Evolutionary conservation across 2,329 filamentous ascomycete species (phyloP).

Genomic region (Aspergillus novoparasiticus): DNA sequence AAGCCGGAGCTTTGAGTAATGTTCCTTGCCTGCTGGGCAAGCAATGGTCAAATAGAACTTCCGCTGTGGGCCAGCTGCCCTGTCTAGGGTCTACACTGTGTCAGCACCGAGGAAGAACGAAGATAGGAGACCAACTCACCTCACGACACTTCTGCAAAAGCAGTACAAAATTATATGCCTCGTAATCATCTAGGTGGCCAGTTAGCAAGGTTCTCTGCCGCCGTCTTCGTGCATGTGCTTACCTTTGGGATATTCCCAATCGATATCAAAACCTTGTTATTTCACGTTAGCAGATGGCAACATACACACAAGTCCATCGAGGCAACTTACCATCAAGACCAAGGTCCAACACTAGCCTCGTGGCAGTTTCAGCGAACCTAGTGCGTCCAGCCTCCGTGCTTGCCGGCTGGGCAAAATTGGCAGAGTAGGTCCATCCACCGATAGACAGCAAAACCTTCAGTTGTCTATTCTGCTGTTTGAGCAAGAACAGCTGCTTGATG

Average conservation of each 20-base stretch:
- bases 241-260: slow-evolving; percentile 52
- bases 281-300: neutral
- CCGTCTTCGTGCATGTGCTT: slow-evolving; percentile 1
- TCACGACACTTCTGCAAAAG: slow-evolving; percentile 47
- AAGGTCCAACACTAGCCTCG: slow-evolving; percentile 74
- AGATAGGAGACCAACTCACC: slow-evolving; percentile 25
- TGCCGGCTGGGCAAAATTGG: slow-evolving; percentile 73
- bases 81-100: slow-evolving; percentile 35
- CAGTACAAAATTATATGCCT: slow-evolving; percentile 47
- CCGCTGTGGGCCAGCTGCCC: slow-evolving; percentile 41
- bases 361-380: slow-evolving; percentile 70
- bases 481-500: slow-evolving; percentile 73
- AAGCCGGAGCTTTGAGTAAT: slow-evolving; percentile 47
- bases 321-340: slow-evolving; percentile 63
- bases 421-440: slow-evolving; percentile 77
- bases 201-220: slow-evolving; percentile 14
- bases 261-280: slow-evolving; percentile 45
- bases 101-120: slow-evolving; percentile 10
- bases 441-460: slow-evolving; percentile 81
- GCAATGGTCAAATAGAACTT: slow-evolving; percentile 54
- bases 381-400: slow-evolving; percentile 63
- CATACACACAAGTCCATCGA: neutral
- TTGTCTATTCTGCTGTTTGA: slow-evolving; percentile 75
- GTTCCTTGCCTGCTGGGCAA: slow-evolving; percentile 48
- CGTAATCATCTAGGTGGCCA: slow-evolving; percentile 36